Evolutionary conservation across 2,329 filamentous ascomycete species (phyloP), one percentile per base, ranked within the genome.

Genomic region (Penicillium sp.): DNA sequence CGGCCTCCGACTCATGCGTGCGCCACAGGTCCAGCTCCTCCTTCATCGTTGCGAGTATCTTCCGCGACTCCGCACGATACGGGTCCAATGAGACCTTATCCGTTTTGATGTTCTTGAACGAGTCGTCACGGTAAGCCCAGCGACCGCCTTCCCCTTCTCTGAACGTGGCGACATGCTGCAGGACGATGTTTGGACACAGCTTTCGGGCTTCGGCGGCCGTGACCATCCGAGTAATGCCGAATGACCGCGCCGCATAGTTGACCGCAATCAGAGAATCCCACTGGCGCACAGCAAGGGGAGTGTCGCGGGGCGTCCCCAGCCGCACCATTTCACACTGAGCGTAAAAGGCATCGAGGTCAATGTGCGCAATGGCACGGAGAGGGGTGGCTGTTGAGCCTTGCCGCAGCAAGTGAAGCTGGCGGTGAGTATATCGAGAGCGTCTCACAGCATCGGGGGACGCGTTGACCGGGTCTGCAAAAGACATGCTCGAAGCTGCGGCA

Each of bases 321-420:
- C 93, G 81, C 7, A 95, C 82, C 78, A 90, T 94, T 69, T 98
- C 93, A 62, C 89, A 96, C 72, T 98, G 93, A 3, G 86, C 86
- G 64, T 98, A 98, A 68, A 98, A 98, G 26, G 91, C 91, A 77
- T 98, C 93, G 44, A 98, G 81, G 59, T 98, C 93, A 48, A 97
- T 81, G 64, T 96, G 90, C 5, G 88, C 87, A 53, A 96, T 81
- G 18, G 94, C 86, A 31, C 93, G 83, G 23, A 98, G 75, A 1
- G 91, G 91, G 35, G 81, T 88, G 7, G 81, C 80, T 0, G 83
- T 75, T 21, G 80, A 81, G 51, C 78, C 88, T 7, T 81, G 76
- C 5, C 83, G 79, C 41, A 97, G 78, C 50, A 90, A 83, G 21
- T 80, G 75, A 11, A 97, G 76, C 38, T 97, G 83, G 45, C 86